Evolutionary conservation across 441 rosid genomes (phyloP).

Genomic region (Populus trichocarpa): DNA sequence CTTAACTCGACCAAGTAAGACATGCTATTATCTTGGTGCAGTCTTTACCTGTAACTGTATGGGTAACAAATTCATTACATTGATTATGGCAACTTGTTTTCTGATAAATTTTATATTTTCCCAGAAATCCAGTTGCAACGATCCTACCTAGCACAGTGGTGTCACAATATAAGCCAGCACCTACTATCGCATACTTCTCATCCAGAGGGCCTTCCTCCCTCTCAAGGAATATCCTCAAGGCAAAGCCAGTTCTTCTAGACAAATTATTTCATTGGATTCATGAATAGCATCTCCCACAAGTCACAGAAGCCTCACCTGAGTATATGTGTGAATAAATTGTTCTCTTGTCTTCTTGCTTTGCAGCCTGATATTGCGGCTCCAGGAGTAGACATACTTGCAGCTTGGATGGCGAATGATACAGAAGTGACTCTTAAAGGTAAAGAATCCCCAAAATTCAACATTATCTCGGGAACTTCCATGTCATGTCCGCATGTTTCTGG

Average conservation of each 20-base stretch:
- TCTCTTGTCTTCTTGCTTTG: not conserved
- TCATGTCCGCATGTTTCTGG: constrained; percentile 80
- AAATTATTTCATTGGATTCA: not conserved
- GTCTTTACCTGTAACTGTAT: not conserved
- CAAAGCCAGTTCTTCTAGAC: constrained; percentile 11
- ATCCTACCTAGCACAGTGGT: constrained; percentile 50
- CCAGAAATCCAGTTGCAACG: constrained; percentile 68
- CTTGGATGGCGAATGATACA: constrained; percentile 69
- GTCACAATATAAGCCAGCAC: constrained; percentile 60
- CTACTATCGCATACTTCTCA: constrained; percentile 64
- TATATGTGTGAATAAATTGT: not conserved
- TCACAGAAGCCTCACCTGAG: not conserved
- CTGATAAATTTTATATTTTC: not conserved
- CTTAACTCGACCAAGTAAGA: constrained; percentile 64
- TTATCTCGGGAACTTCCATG: constrained; percentile 42
- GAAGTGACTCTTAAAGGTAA: constrained; percentile 38
- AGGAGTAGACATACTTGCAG: constrained; percentile 76
- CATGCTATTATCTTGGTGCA: not conserved
- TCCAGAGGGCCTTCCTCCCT: constrained; percentile 68
- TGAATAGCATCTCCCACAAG: not conserved
- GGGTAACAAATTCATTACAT: not conserved
- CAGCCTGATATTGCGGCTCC: constrained; percentile 95
- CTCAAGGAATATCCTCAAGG: constrained; percentile 71
- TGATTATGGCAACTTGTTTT: not conserved
- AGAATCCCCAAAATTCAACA: constrained; percentile 43